phyloP scores from a whole-genome alignment of 495 filamentous ascomycete species.

The Penicillium atrosanguineum region DNA sequence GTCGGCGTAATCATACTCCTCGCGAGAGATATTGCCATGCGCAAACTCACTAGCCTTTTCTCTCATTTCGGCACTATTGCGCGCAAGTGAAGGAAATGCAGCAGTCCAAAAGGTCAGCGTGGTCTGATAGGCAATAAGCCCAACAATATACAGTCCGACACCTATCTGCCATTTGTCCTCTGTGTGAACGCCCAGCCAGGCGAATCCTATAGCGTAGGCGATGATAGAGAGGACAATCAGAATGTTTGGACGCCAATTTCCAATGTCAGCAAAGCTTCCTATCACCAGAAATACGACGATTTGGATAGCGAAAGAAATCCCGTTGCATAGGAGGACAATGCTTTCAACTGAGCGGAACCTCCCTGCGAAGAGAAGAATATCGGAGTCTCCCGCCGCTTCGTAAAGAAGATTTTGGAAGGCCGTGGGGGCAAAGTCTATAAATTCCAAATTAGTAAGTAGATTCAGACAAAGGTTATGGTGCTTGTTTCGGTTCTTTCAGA shows the following conservation, averaged over 20 bases:
- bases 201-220: constrained; percentile 56
- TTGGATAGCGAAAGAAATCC: constrained; percentile 58
- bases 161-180: constrained; percentile 51
- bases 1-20: constrained; percentile 57
- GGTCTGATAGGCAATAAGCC: constrained; percentile 62
- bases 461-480: too few species aligned
- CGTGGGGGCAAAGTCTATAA: constrained; percentile 54
- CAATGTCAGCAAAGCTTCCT: constrained; percentile 54
- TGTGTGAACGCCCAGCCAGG: constrained; percentile 56
- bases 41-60: constrained; percentile 44
- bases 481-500: too few species aligned
- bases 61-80: constrained; percentile 50
- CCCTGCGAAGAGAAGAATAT: constrained; percentile 47
- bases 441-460: background rate
- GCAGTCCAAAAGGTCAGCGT: constrained; percentile 63
- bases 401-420: constrained; percentile 58
- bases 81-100: too few species aligned
- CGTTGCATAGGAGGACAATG: constrained; percentile 57
- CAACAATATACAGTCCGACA: constrained; percentile 54
- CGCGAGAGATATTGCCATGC: constrained; percentile 48
- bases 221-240: constrained; percentile 52
- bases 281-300: constrained; percentile 55
- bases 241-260: constrained; percentile 54
- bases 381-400: constrained; percentile 49
- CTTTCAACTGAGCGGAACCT: constrained; percentile 49